Conservation (phyloP, 2,329 filamentous ascomycete species). For the Metarhizium guizhouense region DNA sequence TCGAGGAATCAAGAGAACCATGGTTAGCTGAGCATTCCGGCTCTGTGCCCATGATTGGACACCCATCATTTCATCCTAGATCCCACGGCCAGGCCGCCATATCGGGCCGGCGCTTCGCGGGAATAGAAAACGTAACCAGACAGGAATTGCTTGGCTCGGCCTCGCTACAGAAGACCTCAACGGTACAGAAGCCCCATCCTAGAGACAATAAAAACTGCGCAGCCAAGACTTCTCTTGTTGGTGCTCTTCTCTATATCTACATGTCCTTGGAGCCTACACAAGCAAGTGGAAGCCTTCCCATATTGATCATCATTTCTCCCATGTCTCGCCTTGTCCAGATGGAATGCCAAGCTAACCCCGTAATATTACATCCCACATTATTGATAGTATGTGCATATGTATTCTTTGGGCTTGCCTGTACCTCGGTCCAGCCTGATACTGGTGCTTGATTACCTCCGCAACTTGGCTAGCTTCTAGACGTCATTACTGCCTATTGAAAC, state of each 20-base stretch:
- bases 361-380: background rate
- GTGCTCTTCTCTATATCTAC: background rate
- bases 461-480: background rate
- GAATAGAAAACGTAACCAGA: background rate
- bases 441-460: too few species aligned
- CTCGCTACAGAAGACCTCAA: too few species aligned
- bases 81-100: background rate
- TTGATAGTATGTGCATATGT: background rate
- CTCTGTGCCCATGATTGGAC: background rate
- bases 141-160: too few species aligned
- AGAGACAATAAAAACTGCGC: too few species aligned
- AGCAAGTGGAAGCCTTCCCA: background rate
- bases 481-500: slow-evolving; percentile 35
- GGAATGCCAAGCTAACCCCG: background rate
- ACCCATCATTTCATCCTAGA: too few species aligned
- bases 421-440: background rate
- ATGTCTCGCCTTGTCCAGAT: background rate
- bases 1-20: background rate
- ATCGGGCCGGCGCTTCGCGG: slow-evolving; percentile 1
- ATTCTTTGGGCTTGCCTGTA: background rate
- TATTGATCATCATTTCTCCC: background rate
- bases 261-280: background rate
- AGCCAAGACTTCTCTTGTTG: too few species aligned
- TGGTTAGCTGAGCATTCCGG: background rate
- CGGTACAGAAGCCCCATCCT: too few species aligned